Base-by-base conservation (phyloP, 2,329 filamentous ascomycete species). In the Bipolaris oryzae region DNA sequence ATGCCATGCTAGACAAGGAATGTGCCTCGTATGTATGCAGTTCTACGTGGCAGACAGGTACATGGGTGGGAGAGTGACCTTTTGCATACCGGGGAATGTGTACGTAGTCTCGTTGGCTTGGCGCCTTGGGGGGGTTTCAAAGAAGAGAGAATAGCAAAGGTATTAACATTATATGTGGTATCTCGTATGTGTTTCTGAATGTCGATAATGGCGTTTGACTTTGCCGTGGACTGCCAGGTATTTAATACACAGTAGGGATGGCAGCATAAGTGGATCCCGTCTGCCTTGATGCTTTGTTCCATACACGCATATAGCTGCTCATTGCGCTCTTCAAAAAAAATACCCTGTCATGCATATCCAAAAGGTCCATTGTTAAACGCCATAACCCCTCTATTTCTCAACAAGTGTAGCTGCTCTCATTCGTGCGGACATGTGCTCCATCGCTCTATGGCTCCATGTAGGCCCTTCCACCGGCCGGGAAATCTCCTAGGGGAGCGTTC, bases 401-500 rank as follows among this genome's bases (percentile, higher is more conserved):
- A n/a, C 21, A 48, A 38, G 18, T 48, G 21, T 23, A 21, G 34
- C 34, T 38, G n/a, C 34, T 25, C 16, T 16, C 34, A 18, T 18
- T 31, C 15, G 34, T 46, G 20, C 13, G 9, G 13, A 38, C 15
- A 10, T 7, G 11, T 54, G 2, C 52, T n/a, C 9, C 15, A 9
- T 20, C 15, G 23, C 23, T 20, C 45, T 60, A 72, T 50, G 55
- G 41, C 49, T 72, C 70, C 69, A 71, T 67, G 28, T 60, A 54
- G 1, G 54, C 68, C 45, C 68, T 51, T 20, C 62, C 66, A 15
- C 43, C 50, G 10, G 49, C 62, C 3, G 25, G 60, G 11, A 64
- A 33, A 18, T 53, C 52, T 3, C 45, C 55, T 11, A 61, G 28
- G 5, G 53, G 53, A 23, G 33, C 61, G 44, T 58, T 51, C 21